Base-by-base conservation (phyloP, 75 land plant genomes). In the Ceratopteris richardii region DNA sequence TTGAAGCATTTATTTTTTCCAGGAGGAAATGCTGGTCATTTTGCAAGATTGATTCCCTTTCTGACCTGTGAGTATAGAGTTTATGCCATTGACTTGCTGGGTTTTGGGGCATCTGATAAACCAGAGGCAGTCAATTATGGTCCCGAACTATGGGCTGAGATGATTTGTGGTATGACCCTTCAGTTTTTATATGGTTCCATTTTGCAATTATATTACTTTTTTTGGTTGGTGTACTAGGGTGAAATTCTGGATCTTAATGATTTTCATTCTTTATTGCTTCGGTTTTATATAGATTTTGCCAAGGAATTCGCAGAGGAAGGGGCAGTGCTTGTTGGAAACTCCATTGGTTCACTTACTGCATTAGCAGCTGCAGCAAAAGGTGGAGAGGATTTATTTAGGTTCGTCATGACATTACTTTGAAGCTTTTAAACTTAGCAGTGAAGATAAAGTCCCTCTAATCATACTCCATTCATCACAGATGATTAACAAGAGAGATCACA, bases 261-360 rank as follows among this genome's bases (percentile, higher is more conserved):
- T n/a, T n/a, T n/a, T n/a, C n/a, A n/a, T n/a, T 40, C 42, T 40
- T 14, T 40, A 40, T 40, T 40, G 42, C 42, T 40, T 40, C 42
- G 14, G 42, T 40, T 46, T 4, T 3, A 3, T 23, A 4, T 28
- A 52, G 97, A 81, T 74, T 91, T 91, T 75, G 56, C 80, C 58
- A 71, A 71, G 52, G 78, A 82, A 58, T 59, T 91, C 5, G 66
- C 85, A 51, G 66, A 70, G 61, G 79, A 59, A 55, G 94, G 88
- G 33, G 77, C 87, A n/a, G 79, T 93, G 39, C 63, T 93, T 13
- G 56, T 89, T 13, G 98, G 98, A 19, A 93, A 93, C 63, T 93
- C 98, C 53, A 81, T 85, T 51, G 98, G 98, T 29, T 80, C 90
- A 56, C 82, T 93, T 41, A 84, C 98, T 33, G 85, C 90, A 67